A percentile compares a stretch with the other conserved stretches of the same genome.
These are phyloP conservation scores for Ophiosphaerella korrae DNA, from an alignment of 2,329 filamentous ascomycete genomes.

Conservation along the genomic window DNA sequence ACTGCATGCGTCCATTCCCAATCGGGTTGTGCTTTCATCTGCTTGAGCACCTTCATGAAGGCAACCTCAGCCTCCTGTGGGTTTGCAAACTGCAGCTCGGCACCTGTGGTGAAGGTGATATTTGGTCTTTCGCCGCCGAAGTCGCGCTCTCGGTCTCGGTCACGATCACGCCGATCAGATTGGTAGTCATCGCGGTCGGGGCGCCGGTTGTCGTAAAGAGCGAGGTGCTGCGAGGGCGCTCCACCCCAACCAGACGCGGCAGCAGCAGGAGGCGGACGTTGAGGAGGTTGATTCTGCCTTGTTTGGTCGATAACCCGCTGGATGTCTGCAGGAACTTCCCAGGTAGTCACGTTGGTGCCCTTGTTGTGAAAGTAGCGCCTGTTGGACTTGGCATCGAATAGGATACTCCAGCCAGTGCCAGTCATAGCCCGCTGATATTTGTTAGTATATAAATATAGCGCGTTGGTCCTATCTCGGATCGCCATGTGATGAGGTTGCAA, in stretches of 20 bases:
- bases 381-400: slow-evolving; percentile 80
- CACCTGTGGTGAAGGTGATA: slow-evolving; percentile 49
- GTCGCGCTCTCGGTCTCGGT: slow-evolving; percentile 53
- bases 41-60: slow-evolving; percentile 87
- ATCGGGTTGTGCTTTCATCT: slow-evolving; percentile 83
- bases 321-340: slow-evolving; percentile 82
- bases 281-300: slow-evolving; percentile 55
- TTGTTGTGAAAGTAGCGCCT: slow-evolving; percentile 94
- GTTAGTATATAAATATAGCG: slow-evolving; percentile 11
- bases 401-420: slow-evolving; percentile 87
- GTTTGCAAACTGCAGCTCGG: slow-evolving; percentile 58
- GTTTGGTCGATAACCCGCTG: slow-evolving; percentile 78
- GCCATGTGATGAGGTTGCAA: neutral
- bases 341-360: slow-evolving; percentile 88
- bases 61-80: slow-evolving; percentile 90
- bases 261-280: slow-evolving; percentile 46
- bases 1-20: slow-evolving; percentile 94
- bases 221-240: slow-evolving; percentile 53
- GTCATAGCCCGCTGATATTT: slow-evolving; percentile 72
- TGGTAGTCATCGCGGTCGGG: slow-evolving; percentile 31
- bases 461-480: neutral
- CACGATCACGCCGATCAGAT: slow-evolving; percentile 3
- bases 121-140: slow-evolving; percentile 46
- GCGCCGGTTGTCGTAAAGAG: slow-evolving; percentile 47
- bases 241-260: slow-evolving; percentile 62